A percentile compares a stretch with the other conserved stretches of the same genome.
These are phyloP conservation scores for Aulographum hederae DNA, from an alignment of 2,329 filamentous ascomycete species.

Conservation along the genomic window DNA sequence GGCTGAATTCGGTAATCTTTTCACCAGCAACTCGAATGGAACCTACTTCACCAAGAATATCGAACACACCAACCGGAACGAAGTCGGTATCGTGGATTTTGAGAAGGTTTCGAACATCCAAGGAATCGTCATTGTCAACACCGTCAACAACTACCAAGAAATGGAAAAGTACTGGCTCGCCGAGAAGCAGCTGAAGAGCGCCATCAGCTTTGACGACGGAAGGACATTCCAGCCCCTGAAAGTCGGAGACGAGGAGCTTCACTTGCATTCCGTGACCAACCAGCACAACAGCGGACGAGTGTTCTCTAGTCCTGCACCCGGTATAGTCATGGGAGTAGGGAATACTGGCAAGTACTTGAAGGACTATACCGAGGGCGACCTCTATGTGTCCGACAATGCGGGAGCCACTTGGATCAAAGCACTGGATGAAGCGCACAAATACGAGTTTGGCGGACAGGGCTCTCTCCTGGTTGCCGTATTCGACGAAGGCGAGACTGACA, in stretches of 20 bases:
- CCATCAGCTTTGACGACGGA: slow-evolving; percentile 92
- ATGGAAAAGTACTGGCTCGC: slow-evolving; percentile 22
- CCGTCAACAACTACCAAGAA: slow-evolving; percentile 69
- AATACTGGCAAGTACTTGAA: slow-evolving; percentile 66
- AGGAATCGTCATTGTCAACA: slow-evolving; percentile 79
- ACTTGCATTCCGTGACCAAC: slow-evolving; percentile 84
- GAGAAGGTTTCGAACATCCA: slow-evolving; percentile 87
- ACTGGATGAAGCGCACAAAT: slow-evolving; percentile 72
- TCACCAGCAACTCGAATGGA: slow-evolving; percentile 94
- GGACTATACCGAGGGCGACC: slow-evolving; percentile 52
- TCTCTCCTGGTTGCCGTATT: slow-evolving; percentile 70
- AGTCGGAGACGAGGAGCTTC: slow-evolving; percentile 47
- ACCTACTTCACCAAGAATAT: slow-evolving; percentile 89
- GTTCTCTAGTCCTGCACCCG: slow-evolving; percentile 86
- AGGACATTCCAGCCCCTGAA: slow-evolving; percentile 64
- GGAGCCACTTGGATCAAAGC: slow-evolving; percentile 67
- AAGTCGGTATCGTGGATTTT: slow-evolving; percentile 67
- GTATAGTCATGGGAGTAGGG: slow-evolving; percentile 82
- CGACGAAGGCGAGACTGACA: slow-evolving; percentile 43
- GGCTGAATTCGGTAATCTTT: slow-evolving; percentile 66
- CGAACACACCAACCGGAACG: slow-evolving; percentile 78
- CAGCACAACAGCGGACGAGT: slow-evolving; percentile 67
- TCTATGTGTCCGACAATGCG: slow-evolving; percentile 83
- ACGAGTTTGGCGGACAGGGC: slow-evolving; percentile 88
- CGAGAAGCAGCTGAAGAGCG: slow-evolving; percentile 52